Conservation (phyloP, 2,329 filamentous ascomycete species). For the Fusarium poae region DNA sequence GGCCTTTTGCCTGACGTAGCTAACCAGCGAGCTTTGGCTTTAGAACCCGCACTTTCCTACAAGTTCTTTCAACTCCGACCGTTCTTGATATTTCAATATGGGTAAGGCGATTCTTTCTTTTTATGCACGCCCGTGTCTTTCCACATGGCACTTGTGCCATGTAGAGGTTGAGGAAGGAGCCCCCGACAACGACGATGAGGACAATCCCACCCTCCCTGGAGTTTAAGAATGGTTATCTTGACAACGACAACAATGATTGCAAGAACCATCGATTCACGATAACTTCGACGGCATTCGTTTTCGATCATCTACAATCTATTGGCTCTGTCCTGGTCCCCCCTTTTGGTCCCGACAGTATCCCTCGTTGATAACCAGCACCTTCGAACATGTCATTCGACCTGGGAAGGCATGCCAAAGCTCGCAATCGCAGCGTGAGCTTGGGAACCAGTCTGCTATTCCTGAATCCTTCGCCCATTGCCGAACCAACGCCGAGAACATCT, state of each 20-base stretch:
- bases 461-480: slow-evolving; percentile 31
- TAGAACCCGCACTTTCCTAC: slow-evolving; percentile 52
- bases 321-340: slow-evolving; percentile 54
- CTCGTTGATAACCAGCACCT: slow-evolving; percentile 41
- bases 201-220: slow-evolving; percentile 23
- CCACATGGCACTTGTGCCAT: slow-evolving; percentile 42
- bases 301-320: slow-evolving; percentile 62
- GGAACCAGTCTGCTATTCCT: slow-evolving; percentile 51
- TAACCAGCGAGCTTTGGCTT: slow-evolving; percentile 35
- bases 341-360: slow-evolving; percentile 52
- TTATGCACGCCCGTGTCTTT: slow-evolving; percentile 35
- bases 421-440: slow-evolving; percentile 64
- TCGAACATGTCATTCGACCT: slow-evolving; percentile 58
- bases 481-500: slow-evolving; percentile 29
- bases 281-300: slow-evolving; percentile 54
- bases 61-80: slow-evolving; percentile 50
- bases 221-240: slow-evolving; percentile 5
- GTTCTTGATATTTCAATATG: slow-evolving; percentile 58
- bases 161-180: slow-evolving; percentile 47
- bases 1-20: slow-evolving; percentile 47
- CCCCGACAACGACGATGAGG: slow-evolving; percentile 41
- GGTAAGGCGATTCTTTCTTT: slow-evolving; percentile 57
- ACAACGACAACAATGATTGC: slow-evolving; percentile 29
- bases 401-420: slow-evolving; percentile 59
- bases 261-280: slow-evolving; percentile 49